phyloP scores from a whole-genome alignment of 108 stramenopile genomes.

The Licmophora abbreviata region DNA sequence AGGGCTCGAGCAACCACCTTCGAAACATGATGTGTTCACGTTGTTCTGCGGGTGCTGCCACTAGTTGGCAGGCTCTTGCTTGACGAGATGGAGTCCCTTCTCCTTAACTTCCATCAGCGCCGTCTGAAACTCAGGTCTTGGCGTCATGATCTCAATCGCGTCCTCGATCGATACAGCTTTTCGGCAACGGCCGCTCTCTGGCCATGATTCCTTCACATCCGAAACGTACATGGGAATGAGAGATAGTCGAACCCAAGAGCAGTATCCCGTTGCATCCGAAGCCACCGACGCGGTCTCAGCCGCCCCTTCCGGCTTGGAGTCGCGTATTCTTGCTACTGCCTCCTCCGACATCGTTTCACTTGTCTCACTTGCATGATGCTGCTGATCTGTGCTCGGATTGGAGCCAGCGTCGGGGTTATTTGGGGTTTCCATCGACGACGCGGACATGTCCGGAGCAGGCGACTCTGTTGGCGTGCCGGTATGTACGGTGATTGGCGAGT shows the following conservation, averaged over 20 bases:
- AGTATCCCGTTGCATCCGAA: constrained; percentile 29
- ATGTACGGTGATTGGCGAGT: not conserved
- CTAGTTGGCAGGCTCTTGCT: not conserved
- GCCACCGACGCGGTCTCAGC: constrained; percentile 28
- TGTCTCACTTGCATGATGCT: not conserved
- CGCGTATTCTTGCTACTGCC: constrained; percentile 4
- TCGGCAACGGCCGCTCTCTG: constrained; percentile 70
- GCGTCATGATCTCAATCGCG: constrained; percentile 59
- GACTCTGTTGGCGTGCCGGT: not conserved
- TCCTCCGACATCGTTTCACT: not conserved
- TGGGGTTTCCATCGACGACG: too few relatives aligned
- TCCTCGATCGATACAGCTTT: constrained; percentile 73
- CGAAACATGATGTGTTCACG: not conserved
- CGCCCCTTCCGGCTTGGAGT: not conserved
- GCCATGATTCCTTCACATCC: constrained; percentile 74
- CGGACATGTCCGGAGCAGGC: too few relatives aligned
- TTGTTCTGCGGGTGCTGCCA: not conserved
- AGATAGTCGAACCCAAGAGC: constrained; percentile 52
- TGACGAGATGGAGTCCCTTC: constrained; percentile 39
- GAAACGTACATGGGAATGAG: constrained; percentile 81
- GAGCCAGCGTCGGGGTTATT: not conserved
- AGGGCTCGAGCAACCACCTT: not conserved
- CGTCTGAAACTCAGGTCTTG: constrained; percentile 50
- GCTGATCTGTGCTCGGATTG: not conserved
- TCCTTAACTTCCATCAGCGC: constrained; percentile 57